Base-by-base conservation (phyloP, 1,284 basidiomycete species). In the Trametes versicolor region DNA sequence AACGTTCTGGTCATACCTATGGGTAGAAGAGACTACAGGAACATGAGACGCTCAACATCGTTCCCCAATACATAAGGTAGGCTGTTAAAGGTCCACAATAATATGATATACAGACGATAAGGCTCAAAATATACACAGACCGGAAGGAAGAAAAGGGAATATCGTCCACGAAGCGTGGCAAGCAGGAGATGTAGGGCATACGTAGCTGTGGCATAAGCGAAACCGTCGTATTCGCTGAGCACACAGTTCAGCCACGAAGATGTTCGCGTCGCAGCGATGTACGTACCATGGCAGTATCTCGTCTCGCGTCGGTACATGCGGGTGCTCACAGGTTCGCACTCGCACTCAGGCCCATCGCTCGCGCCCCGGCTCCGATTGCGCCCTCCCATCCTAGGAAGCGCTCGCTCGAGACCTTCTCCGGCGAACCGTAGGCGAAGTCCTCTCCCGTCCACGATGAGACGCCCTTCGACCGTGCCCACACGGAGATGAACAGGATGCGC, bases 401-500 rank as follows among this genome's bases (percentile, higher is more conserved):
- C 74, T 93, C 90, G 36, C 72, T 74, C 19, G 69, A 70, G 2
- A 71, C 62, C 63, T 77, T 74, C 60, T 75, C 79, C 36, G 71
- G 78, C 70, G 75, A 71, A 12, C 74, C 76, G 67, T 73, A 77
- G 34, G 75, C 70, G 62, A 79, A 75, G 34, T 80, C 73, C 36
- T 78, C 75, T 63, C 86, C 86, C 52, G 81, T 81, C 82, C 85
- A 90, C 58, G 82, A 82, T 37, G 85, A 78, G 17, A 87, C 80
- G 54, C 87, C 85, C 71, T 85, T 87, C 59, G 93, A 91, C 43
- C 92, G 87, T n/a, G 95, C 94, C 95, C 96, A 98, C 8, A 96
- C 90, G 0, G 95, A 94, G 65, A 98, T 88, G 78, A 98, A 99
- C 56, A 99, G 79, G 72, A 99, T 90, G 23, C 97, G 89, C 82